Percentiles rank a stretch among this genome's conserved stretches.
Evolutionary conservation across 2,329 filamentous ascomycete species (phyloP).

Genomic region (Fonsecaea pugnacius): DNA sequence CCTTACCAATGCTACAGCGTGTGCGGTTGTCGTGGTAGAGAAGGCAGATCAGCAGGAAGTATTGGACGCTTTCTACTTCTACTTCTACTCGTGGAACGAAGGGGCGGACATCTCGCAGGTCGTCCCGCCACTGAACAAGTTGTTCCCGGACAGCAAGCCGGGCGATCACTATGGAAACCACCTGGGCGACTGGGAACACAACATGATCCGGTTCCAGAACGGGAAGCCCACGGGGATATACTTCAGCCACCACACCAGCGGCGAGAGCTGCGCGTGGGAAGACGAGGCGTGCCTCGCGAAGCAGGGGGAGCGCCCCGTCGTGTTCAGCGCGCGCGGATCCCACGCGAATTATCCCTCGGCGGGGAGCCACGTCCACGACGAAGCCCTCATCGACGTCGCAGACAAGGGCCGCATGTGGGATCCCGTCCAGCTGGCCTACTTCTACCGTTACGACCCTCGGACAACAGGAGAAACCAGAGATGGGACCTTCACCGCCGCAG

Average conservation of each 20-base stretch:
- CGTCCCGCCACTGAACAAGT: constrained; percentile 28
- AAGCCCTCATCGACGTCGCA: constrained; percentile 57
- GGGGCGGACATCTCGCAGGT: constrained; percentile 87
- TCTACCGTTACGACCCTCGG: constrained; percentile 76
- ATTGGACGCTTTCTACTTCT: constrained; percentile 98
- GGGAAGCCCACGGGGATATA: constrained; percentile 72
- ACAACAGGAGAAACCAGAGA: no score
- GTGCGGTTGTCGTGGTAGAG: constrained; percentile 62
- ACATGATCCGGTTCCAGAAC: constrained; percentile 83
- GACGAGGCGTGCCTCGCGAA: constrained; percentile 38
- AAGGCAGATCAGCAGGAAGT: constrained; percentile 50
- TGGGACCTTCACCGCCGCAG: constrained; percentile 49
- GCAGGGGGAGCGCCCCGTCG: constrained; percentile 61
- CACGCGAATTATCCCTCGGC: constrained; percentile 77
- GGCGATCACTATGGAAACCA: constrained; percentile 85
- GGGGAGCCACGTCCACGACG: constrained; percentile 78
- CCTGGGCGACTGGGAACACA: constrained; percentile 97
- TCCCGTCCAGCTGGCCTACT: constrained; percentile 74
- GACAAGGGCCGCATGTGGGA: constrained; percentile 89
- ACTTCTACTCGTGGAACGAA: constrained; percentile 97
- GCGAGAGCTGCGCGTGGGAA: constrained; percentile 65
- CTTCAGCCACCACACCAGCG: constrained; percentile 66
- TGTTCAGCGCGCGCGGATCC: constrained; percentile 87
- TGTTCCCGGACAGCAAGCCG: constrained; percentile 50
- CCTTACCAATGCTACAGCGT: constrained; percentile 56